Conservation (phyloP, 495 filamentous ascomycete species). For the Aspergillus cavernicola region DNA sequence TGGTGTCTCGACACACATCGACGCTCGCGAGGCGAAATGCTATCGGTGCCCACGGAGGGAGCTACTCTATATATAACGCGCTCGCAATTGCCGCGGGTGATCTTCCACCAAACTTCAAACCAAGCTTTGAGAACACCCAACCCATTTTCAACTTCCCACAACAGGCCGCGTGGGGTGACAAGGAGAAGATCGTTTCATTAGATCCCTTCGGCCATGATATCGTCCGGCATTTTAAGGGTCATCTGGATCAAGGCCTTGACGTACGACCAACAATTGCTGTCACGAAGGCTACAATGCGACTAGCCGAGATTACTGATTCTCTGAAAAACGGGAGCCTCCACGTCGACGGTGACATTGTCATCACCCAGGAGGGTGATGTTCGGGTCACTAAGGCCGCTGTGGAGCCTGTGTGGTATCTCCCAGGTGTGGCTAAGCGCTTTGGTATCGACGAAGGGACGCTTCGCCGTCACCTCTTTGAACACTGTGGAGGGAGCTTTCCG, state of each 20-base stretch:
- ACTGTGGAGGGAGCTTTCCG: slow-evolving; percentile 81
- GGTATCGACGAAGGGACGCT: slow-evolving; percentile 66
- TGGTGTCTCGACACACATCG: slow-evolving; percentile 66
- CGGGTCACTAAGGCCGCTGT: slow-evolving; percentile 89
- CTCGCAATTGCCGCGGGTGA: slow-evolving; percentile 82
- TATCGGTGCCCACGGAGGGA: slow-evolving; percentile 79
- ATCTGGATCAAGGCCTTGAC: slow-evolving; percentile 62
- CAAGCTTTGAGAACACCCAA: slow-evolving; percentile 87
- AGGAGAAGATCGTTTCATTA: slow-evolving; percentile 90
- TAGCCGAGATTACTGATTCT: slow-evolving; percentile 81
- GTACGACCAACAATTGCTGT: slow-evolving; percentile 86
- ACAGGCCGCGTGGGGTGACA: slow-evolving; percentile 78
- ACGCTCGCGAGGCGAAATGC: slow-evolving; percentile 79
- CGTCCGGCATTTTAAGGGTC: slow-evolving; percentile 16
- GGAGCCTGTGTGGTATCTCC: slow-evolving; percentile 79
- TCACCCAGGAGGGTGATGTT: slow-evolving; percentile 73
- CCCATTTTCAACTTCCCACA: slow-evolving; percentile 77
- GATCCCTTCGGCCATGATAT: slow-evolving; percentile 78
- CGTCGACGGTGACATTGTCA: slow-evolving; percentile 83
- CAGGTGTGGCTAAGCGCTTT: slow-evolving; percentile 17
- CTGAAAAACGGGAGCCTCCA: slow-evolving; percentile 67
- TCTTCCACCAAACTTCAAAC: slow-evolving; percentile 71
- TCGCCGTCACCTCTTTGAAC: slow-evolving; percentile 77
- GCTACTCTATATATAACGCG: slow-evolving; percentile 86
- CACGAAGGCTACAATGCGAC: slow-evolving; percentile 86